Percentiles rank a stretch among this genome's conserved stretches.
phyloP scores from a whole-genome alignment of 176 grass and related monocot species.

The Carex parvula region DNA sequence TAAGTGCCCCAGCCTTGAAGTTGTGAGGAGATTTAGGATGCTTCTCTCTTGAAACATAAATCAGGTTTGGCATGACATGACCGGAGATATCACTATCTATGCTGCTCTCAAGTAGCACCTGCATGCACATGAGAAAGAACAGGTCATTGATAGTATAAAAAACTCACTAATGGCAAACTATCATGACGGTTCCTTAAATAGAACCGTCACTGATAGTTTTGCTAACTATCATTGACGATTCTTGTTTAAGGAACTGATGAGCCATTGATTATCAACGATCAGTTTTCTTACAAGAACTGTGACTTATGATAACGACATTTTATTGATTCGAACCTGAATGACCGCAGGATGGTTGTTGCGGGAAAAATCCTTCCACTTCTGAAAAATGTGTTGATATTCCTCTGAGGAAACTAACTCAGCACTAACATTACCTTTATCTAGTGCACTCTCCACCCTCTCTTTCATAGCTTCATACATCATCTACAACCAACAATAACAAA shows the following conservation, averaged over 20 bases:
- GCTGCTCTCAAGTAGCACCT: constrained; percentile 37
- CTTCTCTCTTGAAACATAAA: constrained; percentile 52
- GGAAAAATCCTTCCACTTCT: constrained; percentile 36
- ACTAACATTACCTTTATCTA: constrained; percentile 30
- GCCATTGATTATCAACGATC: too few relatives aligned
- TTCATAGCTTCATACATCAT: constrained; percentile 40
- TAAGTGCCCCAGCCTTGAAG: constrained; percentile 44
- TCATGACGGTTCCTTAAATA: too few relatives aligned
- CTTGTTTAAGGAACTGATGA: too few relatives aligned
- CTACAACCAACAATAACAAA: not conserved
- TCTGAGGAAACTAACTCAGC: not conserved
- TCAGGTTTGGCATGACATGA: constrained; percentile 32
- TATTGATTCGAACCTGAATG: constrained; percentile 16
- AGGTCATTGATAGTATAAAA: not conserved
- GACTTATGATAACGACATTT: too few relatives aligned
- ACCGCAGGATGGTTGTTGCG: constrained; percentile 34
- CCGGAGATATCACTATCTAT: constrained; percentile 27
- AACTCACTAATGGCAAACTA: too few relatives aligned
- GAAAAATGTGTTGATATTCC: constrained; percentile 20
- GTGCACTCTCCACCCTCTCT: constrained; percentile 23
- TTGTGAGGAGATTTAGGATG: constrained; percentile 32
- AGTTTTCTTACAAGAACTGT: too few relatives aligned
- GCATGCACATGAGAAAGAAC: not conserved
- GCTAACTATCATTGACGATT: too few relatives aligned
- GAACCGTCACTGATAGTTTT: too few relatives aligned